These are phyloP conservation scores for Saccharata proteae DNA, from an alignment of 2,329 filamentous ascomycete species.

Conservation along the genomic window DNA sequence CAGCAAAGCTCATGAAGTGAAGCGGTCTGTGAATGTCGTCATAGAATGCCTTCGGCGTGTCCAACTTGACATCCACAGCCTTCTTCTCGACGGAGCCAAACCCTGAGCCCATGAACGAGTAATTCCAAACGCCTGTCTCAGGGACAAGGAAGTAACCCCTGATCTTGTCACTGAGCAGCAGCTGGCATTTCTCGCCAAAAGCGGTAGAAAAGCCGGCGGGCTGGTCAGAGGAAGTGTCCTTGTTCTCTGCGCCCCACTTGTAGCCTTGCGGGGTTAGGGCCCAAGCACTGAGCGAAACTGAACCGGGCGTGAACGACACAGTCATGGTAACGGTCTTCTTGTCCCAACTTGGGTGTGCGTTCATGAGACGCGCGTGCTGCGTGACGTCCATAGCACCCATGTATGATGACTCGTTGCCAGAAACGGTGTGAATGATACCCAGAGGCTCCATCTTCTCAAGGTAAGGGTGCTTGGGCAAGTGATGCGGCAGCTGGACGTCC, in stretches of 20 bases:
- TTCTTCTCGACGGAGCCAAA: conserved; percentile 88
- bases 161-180: conserved; percentile 86
- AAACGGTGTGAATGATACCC: conserved; percentile 89
- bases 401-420: conserved; percentile 88
- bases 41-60: conserved; percentile 81
- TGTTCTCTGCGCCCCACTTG: conserved; percentile 96
- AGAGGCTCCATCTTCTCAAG: conserved; percentile 78
- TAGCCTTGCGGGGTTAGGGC: conserved; percentile 82
- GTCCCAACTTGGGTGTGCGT: conserved; percentile 68
- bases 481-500: conserved; percentile 79
- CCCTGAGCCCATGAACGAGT: conserved; percentile 89
- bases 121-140: conserved; percentile 86
- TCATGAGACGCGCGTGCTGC: conserved; percentile 81
- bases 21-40: conserved; percentile 82
- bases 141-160: conserved; percentile 93
- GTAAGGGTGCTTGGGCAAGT: conserved; percentile 85
- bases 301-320: conserved; percentile 92
- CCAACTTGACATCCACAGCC: conserved; percentile 80
- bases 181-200: conserved; percentile 92
- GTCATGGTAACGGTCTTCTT: conserved; percentile 90
- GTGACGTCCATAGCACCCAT: conserved; percentile 95
- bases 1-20: conserved; percentile 95
- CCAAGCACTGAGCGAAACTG: conserved; percentile 90
- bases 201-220: conserved; percentile 83
- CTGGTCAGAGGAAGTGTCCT: conserved; percentile 81